Evolutionary conservation across 768 basidiomycete species (phyloP).

Genomic region (Leccinum longicurvipes): DNA sequence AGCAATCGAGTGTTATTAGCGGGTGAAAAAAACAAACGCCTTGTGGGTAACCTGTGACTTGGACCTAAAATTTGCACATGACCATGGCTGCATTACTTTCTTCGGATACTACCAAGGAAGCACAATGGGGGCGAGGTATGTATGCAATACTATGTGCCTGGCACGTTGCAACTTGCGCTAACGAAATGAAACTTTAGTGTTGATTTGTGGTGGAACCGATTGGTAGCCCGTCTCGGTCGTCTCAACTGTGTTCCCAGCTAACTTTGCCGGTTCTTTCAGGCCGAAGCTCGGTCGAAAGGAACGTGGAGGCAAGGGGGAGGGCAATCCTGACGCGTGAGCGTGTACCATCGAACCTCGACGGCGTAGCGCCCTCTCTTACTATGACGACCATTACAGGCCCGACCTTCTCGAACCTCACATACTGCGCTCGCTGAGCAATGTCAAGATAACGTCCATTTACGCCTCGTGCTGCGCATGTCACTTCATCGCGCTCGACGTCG

Average conservation of each 20-base stretch:
- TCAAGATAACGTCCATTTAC: conserved; percentile 69
- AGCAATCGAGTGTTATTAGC: conserved; percentile 23
- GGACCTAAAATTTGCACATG: conserved; percentile 26
- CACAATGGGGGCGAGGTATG: conserved; percentile 46
- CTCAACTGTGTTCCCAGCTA: conserved; percentile 1
- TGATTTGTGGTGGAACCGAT: conserved; percentile 85
- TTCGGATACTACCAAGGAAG: conserved; percentile 26
- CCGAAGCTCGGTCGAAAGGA: conserved; percentile 76
- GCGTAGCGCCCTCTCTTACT: not conserved
- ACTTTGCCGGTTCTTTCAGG: conserved; percentile 42
- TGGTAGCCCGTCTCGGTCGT: conserved; percentile 46
- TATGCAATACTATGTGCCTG: conserved; percentile 16
- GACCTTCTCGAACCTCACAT: conserved; percentile 89
- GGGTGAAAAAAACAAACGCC: conserved; percentile 18
- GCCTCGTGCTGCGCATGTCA: conserved; percentile 76
- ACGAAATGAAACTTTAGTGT: conserved; percentile 43
- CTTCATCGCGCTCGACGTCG: conserved; percentile 66
- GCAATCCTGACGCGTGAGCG: conserved; percentile 38
- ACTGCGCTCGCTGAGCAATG: conserved; percentile 81
- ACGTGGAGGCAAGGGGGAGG: conserved; percentile 45
- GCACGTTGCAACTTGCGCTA: conserved; percentile 10
- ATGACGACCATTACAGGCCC: conserved; percentile 44
- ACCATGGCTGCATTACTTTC: conserved; percentile 29
- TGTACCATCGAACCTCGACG: not conserved
- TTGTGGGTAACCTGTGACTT: conserved; percentile 11